Conservation (phyloP, 2,329 filamentous ascomycete genomes). For the Lasiodiplodia gonubiensis region DNA sequence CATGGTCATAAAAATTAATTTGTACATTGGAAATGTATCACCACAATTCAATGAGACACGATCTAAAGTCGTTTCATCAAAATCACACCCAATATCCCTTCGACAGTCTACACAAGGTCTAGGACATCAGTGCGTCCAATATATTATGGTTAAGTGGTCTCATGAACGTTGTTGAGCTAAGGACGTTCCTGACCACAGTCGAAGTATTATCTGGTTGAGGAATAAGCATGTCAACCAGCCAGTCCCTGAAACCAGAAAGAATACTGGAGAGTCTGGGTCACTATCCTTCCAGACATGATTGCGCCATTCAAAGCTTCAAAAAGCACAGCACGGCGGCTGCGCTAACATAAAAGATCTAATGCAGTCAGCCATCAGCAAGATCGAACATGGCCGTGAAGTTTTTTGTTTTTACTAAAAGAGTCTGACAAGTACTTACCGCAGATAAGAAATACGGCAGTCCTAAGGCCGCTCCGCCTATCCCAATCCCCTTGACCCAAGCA, state of each 20-base stretch:
- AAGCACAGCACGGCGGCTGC: background rate
- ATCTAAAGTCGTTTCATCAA: background rate
- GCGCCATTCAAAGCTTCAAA: background rate
- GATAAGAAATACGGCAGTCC: conserved; percentile 46
- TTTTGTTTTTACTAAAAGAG: too few relatives aligned
- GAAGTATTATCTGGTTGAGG: background rate
- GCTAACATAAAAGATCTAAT: conserved; percentile 1
- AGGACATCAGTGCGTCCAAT: too few relatives aligned
- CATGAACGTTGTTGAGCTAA: background rate
- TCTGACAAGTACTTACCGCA: conserved; percentile 37
- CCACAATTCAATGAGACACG: conserved; percentile 2
- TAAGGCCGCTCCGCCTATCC: conserved; percentile 39
- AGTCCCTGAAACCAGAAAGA: background rate
- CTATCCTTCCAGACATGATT: background rate
- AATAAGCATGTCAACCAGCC: background rate
- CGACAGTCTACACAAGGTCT: background rate
- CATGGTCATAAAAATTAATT: conserved; percentile 10
- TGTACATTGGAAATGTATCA: conserved; percentile 20
- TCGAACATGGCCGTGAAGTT: background rate
- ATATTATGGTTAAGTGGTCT: too few relatives aligned
- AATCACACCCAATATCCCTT: background rate
- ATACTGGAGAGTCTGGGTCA: background rate
- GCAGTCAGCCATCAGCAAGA: background rate
- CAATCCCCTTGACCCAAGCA: conserved; percentile 45
- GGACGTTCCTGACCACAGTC: background rate